phyloP scores from a whole-genome alignment of 176 grass and related monocot genomes.

The Phoenix roebelenii region DNA sequence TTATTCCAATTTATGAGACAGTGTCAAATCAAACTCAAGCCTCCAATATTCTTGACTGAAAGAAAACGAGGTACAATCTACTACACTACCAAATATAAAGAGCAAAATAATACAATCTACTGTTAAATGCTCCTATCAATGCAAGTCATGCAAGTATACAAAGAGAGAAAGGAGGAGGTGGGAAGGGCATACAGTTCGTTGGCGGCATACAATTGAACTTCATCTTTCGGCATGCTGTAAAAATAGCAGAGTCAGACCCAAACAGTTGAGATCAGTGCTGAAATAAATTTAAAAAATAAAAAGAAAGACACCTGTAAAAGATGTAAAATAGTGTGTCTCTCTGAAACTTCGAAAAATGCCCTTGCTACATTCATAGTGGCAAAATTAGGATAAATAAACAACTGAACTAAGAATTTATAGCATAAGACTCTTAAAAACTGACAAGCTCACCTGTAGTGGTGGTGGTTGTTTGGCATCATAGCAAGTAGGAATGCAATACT shows the following conservation, averaged over 20 bases:
- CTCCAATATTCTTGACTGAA: too few species aligned
- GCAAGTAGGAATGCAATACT: constrained; percentile 71
- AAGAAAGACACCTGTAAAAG: constrained; percentile 73
- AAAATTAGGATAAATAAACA: constrained; percentile 27
- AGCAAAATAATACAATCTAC: too few species aligned
- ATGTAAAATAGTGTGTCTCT: constrained; percentile 67
- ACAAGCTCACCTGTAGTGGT: constrained; percentile 46
- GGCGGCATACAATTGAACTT: constrained; percentile 82
- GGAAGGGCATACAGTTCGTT: constrained; percentile 54
- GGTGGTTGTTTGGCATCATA: constrained; percentile 59
- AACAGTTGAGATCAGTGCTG: not conserved
- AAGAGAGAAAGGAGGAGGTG: not conserved
- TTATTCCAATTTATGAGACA: too few species aligned
- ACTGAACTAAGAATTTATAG: not conserved
- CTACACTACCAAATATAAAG: too few species aligned
- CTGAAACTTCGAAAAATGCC: constrained; percentile 69
- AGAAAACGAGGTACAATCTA: too few species aligned
- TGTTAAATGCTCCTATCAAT: too few species aligned
- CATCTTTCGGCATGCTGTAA: constrained; percentile 95
- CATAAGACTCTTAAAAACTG: not conserved
- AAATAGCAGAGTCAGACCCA: not conserved
- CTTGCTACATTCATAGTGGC: constrained; percentile 46
- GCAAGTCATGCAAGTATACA: too few species aligned
- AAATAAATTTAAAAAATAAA: constrained; percentile 8
- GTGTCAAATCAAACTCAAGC: too few species aligned